Evolutionary conservation across 2,329 filamentous ascomycete species (phyloP).

Genomic region (Colletotrichum simmondsii): DNA sequence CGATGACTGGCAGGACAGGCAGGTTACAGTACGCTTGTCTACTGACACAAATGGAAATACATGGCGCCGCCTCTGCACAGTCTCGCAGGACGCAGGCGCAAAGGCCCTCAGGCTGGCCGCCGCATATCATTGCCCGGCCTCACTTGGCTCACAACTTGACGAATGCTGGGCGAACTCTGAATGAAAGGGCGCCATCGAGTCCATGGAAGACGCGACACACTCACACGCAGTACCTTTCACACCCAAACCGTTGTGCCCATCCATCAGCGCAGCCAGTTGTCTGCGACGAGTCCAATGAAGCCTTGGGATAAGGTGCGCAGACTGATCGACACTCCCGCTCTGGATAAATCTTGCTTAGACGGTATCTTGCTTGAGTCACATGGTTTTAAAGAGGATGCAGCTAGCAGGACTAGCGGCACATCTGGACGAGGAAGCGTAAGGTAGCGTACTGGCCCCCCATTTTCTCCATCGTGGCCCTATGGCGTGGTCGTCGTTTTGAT

Average conservation of each 20-base stretch:
- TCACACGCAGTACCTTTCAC: background rate
- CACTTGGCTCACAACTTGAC: background rate
- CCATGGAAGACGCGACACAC: slow-evolving; percentile 1
- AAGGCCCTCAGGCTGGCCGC: background rate
- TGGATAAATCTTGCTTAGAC: slow-evolving; percentile 12
- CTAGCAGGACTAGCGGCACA: slow-evolving; percentile 30
- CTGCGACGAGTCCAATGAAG: slow-evolving; percentile 13
- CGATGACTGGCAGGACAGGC: slow-evolving; percentile 19
- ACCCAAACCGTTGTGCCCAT: background rate
- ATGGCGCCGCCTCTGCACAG: background rate
- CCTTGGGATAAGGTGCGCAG: slow-evolving; percentile 21
- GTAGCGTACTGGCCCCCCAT: slow-evolving; percentile 5
- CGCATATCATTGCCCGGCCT: background rate
- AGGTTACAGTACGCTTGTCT: background rate
- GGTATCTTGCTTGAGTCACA: slow-evolving; percentile 28
- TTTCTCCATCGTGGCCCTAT: slow-evolving; percentile 33
- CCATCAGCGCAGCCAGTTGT: background rate
- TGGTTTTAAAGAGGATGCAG: slow-evolving; percentile 34
- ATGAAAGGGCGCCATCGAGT: slow-evolving; percentile 1
- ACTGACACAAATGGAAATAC: background rate
- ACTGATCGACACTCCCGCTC: slow-evolving; percentile 25
- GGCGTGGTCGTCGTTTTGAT: slow-evolving; percentile 25
- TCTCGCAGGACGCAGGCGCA: background rate
- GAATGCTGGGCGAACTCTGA: background rate
- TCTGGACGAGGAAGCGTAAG: background rate